Conservation (phyloP, 257 asterid genomes). For the Schizonepeta tenuifolia region DNA sequence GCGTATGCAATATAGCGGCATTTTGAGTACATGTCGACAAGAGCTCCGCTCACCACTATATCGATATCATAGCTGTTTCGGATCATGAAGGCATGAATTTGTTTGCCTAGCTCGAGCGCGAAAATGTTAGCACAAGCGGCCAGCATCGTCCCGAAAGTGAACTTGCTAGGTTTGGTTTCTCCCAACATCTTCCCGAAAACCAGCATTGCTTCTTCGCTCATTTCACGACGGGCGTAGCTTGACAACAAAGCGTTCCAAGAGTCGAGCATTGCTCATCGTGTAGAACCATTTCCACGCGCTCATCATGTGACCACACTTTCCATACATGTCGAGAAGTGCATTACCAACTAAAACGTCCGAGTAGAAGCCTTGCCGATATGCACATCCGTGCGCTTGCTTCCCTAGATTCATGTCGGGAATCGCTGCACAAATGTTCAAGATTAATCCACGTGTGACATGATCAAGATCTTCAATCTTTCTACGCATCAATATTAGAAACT, state of each 20-base stretch:
- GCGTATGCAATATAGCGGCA: conserved; percentile 62
- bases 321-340: conserved; percentile 79
- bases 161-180: conserved; percentile 66
- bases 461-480: conserved; percentile 45
- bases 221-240: conserved; percentile 54
- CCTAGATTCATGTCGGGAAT: conserved; percentile 69
- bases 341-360: conserved; percentile 54
- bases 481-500: conserved; percentile 57
- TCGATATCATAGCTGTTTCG: conserved; percentile 67
- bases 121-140: conserved; percentile 80
- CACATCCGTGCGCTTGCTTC: conserved; percentile 76
- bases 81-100: conserved; percentile 72
- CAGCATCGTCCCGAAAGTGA: conserved; percentile 72
- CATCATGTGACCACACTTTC: conserved; percentile 68
- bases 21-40: conserved; percentile 84
- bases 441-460: conserved; percentile 62
- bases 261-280: conserved; percentile 53
- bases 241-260: conserved; percentile 79
- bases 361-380: conserved; percentile 57
- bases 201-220: conserved; percentile 65
- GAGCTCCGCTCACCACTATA: conserved; percentile 63
- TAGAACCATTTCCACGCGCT: conserved; percentile 67
- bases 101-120: conserved; percentile 63
- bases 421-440: conserved; percentile 62
- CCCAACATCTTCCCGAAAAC: conserved; percentile 60